A percentile compares a stretch with the other conserved stretches of the same genome.
These are phyloP conservation scores for Vitis amurensis DNA, from an alignment of 164 flowering plant genomes.

Conservation along the genomic window DNA sequence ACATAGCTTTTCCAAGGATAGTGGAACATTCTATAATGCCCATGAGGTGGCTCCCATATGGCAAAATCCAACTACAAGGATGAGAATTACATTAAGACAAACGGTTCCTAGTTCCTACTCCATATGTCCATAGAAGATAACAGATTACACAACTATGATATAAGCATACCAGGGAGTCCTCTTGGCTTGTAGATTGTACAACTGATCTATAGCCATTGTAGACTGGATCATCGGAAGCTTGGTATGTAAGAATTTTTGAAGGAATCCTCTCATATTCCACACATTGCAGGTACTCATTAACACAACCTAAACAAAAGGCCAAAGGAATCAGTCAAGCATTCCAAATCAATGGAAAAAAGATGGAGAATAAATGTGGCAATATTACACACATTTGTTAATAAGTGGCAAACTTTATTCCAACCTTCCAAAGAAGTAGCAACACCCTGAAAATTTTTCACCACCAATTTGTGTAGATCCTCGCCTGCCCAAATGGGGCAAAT, in stretches of 20 bases:
- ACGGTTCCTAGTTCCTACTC: background rate
- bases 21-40: constrained; percentile 57
- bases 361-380: background rate
- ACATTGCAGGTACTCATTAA: constrained; percentile 66
- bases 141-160: background rate
- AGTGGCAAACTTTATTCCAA: constrained; percentile 12
- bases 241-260: constrained; percentile 75
- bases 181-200: constrained; percentile 74
- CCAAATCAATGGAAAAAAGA: background rate
- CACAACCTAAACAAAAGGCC: constrained; percentile 53
- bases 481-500: constrained; percentile 97
- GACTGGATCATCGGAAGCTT: constrained; percentile 76
- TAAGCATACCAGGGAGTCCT: constrained; percentile 54
- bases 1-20: constrained; percentile 88
- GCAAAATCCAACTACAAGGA: constrained; percentile 71
- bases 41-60: constrained; percentile 94
- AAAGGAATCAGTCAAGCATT: background rate
- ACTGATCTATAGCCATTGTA: constrained; percentile 83
- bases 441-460: constrained; percentile 69
- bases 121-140: background rate
- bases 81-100: background rate
- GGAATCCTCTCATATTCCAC: constrained; percentile 77
- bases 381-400: background rate
- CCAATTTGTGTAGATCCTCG: constrained; percentile 81
- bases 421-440: constrained; percentile 79